These are phyloP conservation scores for Lagerstroemia speciosa DNA, from an alignment of 345 rosid species.

Conservation along the genomic window DNA sequence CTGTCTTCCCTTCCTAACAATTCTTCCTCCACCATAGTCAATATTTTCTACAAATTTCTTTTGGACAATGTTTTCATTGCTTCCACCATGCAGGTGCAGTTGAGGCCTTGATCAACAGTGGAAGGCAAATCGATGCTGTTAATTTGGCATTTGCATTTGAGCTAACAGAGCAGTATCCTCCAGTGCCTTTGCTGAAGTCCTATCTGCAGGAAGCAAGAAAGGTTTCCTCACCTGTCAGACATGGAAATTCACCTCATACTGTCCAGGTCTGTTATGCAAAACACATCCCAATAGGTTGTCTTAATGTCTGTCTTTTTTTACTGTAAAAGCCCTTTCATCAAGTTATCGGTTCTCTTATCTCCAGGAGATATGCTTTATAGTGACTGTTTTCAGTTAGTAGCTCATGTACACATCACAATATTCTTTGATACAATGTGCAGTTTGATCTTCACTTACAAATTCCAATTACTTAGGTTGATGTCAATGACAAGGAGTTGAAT, in stretches of 20 bases:
- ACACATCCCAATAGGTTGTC: not conserved
- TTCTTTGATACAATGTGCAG: too few relatives aligned
- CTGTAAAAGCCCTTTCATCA: not conserved
- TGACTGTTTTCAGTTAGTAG: too few relatives aligned
- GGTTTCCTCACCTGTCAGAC: conserved; percentile 50
- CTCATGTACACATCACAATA: not conserved
- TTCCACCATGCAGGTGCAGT: conserved; percentile 51
- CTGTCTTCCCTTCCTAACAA: not conserved
- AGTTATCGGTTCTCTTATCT: not conserved
- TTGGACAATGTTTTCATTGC: not conserved
- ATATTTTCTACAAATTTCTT: too few relatives aligned
- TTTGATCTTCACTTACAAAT: not conserved
- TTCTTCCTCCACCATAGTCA: too few relatives aligned
- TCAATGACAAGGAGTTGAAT: conserved; percentile 73
- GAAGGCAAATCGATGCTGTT: conserved; percentile 95
- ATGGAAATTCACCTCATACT: conserved; percentile 49
- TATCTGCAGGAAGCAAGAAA: conserved; percentile 80
- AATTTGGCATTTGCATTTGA: conserved; percentile 95
- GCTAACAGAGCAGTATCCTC: conserved; percentile 69
- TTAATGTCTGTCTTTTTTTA: not conserved
- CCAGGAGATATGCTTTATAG: too few relatives aligned
- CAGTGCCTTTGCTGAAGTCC: conserved; percentile 68
- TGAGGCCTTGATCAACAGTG: conserved; percentile 67
- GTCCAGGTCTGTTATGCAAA: conserved; percentile 42
- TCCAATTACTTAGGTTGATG: conserved; percentile 47